Base-by-base conservation (phyloP, 1,284 basidiomycete species). In the Xerocomus minutiporus region DNA sequence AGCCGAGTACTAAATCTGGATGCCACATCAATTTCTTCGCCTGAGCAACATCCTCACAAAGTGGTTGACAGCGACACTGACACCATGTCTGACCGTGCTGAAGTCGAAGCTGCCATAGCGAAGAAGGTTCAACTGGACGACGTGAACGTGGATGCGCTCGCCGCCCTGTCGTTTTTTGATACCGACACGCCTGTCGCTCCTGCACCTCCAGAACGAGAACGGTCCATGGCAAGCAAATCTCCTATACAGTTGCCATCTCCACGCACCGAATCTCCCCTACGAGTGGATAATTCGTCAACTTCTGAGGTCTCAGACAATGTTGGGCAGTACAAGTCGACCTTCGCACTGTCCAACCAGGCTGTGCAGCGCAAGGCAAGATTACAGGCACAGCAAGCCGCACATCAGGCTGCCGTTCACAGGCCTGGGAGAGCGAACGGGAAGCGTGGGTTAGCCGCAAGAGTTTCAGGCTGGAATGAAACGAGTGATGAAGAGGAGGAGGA, bases 401-500 rank as follows among this genome's bases (percentile, higher is more conserved):
- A 84, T 44, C 79, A 89, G 36, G 87, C 84, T 29, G 90, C 87
- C 20, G 80, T 77, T 46, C 81, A 84, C 55, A 79, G 80, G 56
- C 90, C 90, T 35, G 89, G 90, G 35, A 76, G 86, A 57, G 71
- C 75, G n/a, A 83, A 82, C 58, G 83, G 83, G 17, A 82, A 78
- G 61, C 70, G 73, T 50, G 54, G 74, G 70, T 62, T 62, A 71
- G 34, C 72, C 70, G 47, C 71, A 65, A 54, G 64, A 60, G 39
- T 41, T n/a, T 77, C 77, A 20, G 80, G 75, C n/a, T 88, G 86
- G 86, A 80, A 79, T 53, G 84, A 85, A 61, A 89, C 86, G 56
- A 85, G 83, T 57, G 87, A 89, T 9, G 88, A 90, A 59, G 88
- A 90, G 26, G 86, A 88, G 3, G 88, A 90, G 11, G 89, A 91